A percentile compares a stretch with the other conserved stretches of the same genome.
These are phyloP conservation scores for Podospora fimiseda DNA, from an alignment of 495 filamentous ascomycete species.

Conservation along the genomic window DNA sequence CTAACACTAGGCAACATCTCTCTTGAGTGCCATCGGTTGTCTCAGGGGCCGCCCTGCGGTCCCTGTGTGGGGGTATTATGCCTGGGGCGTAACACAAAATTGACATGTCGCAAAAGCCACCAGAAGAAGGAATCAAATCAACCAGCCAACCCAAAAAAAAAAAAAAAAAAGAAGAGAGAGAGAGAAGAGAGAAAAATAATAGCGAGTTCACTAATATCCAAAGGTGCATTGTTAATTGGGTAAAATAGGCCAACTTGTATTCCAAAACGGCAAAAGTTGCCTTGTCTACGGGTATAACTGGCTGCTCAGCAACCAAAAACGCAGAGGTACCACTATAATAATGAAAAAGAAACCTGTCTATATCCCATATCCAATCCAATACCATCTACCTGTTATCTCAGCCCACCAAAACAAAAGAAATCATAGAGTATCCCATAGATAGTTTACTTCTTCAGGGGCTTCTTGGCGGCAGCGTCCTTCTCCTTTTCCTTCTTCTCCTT, in stretches of 20 bases:
- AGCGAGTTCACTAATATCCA: no score
- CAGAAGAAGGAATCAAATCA: no score
- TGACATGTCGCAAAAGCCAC: no score
- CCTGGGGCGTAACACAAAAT: no score
- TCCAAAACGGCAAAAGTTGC: neutral
- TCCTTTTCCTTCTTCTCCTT: neutral
- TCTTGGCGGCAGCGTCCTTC: neutral
- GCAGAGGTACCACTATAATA: neutral
- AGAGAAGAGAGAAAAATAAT: neutral
- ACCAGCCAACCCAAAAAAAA: no score
- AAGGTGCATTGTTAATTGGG: no score
- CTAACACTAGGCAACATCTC: no score
- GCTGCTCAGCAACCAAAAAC: neutral
- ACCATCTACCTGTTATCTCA: neutral
- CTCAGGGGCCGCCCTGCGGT: no score
- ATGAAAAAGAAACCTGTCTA: neutral
- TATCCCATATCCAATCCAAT: neutral
- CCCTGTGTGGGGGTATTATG: no score
- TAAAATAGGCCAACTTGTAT: neutral
- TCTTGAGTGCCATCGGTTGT: no score
- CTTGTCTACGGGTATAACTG: neutral
- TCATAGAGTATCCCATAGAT: no score
- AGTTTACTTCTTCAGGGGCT: no score
- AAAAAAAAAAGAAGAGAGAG: neutral
- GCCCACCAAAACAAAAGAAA: neutral